Evolutionary conservation across 495 filamentous ascomycete genomes (phyloP), one percentile per base, ranked within the genome.

Genomic region (Penicillium canariense): DNA sequence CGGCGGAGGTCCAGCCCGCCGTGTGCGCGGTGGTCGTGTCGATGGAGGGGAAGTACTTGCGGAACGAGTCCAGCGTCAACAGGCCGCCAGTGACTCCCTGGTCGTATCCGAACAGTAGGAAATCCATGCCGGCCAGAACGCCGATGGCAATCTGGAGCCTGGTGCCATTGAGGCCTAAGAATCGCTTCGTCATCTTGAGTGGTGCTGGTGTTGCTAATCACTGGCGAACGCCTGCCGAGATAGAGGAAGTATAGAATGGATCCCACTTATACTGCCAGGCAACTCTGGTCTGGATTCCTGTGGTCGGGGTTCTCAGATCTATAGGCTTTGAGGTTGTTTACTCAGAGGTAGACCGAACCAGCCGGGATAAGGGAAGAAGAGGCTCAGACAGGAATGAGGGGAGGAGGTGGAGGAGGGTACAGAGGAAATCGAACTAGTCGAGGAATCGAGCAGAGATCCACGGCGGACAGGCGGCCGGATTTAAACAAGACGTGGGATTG

Each of bases 91-190:
- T 85, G 12, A 85, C 81, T 59, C 82, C 82, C 45, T 81, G 78
- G 55, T 82, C 79, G 67, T 82, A 82, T 46, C 79, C 79, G 54
- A 82, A 82, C 3, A 82, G 68, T 62, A 88, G 67, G 61, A 90
- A 90, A 67, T 89, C 86, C 59, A 85, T 80, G 58, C 86, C 86
- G 42, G 86, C 87, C 45, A 89, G 77, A 9, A 84, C 60, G 35
- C 83, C 84, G 50, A 90, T 84, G 48, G 84, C 85, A 55, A 85
- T 73, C 56, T 88, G 87, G 31, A 90, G 79, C 66, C 73, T 74
- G 34, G 74, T 68, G 74, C 87, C 87, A 58, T 78, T 77, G 50
- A 89, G 81, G 70, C 87, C 87, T 55, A 87, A 81, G 62, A 81
- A 88, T 14, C 46, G 50, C 9, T 48, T 67, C 20, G 63, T 55